These are phyloP conservation scores for Colletotrichum truncatum DNA, from an alignment of 2,329 filamentous ascomycete genomes.

Conservation along the genomic window DNA sequence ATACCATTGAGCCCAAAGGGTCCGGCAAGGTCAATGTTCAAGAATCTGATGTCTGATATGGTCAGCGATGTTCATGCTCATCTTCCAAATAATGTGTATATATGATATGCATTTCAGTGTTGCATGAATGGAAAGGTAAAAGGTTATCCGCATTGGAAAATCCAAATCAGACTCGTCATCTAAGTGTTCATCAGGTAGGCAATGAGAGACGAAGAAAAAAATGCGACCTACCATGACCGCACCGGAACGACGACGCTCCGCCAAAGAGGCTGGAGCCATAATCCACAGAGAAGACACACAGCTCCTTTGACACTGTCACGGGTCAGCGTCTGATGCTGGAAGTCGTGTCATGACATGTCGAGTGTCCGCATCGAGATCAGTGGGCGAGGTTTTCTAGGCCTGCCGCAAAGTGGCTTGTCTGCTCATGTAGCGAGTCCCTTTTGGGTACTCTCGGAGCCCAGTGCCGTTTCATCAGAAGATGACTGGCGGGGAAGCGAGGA, in stretches of 20 bases:
- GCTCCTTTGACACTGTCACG: neutral
- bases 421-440: conserved; percentile 67
- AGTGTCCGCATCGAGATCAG: conserved; percentile 65
- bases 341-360: conserved; percentile 3
- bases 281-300: neutral
- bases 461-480: conserved; percentile 87
- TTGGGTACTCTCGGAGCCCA: conserved; percentile 84
- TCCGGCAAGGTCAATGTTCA: neutral
- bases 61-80: conserved; percentile 24
- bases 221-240: conserved; percentile 20
- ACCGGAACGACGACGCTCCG: neutral
- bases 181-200: conserved; percentile 56
- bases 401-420: conserved; percentile 92
- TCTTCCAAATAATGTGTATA: neutral
- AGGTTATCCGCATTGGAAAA: conserved; percentile 68
- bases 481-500: conserved; percentile 29
- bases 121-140: conserved; percentile 68
- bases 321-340: conserved; percentile 8
- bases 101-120: conserved; percentile 49
- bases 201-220: conserved; percentile 34
- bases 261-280: neutral
- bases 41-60: conserved; percentile 12
- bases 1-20: conserved; percentile 1
- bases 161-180: conserved; percentile 74
- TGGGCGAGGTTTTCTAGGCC: conserved; percentile 99